These are phyloP conservation scores for Suillus discolor DNA, from an alignment of 768 basidiomycete genomes.

Conservation along the genomic window DNA sequence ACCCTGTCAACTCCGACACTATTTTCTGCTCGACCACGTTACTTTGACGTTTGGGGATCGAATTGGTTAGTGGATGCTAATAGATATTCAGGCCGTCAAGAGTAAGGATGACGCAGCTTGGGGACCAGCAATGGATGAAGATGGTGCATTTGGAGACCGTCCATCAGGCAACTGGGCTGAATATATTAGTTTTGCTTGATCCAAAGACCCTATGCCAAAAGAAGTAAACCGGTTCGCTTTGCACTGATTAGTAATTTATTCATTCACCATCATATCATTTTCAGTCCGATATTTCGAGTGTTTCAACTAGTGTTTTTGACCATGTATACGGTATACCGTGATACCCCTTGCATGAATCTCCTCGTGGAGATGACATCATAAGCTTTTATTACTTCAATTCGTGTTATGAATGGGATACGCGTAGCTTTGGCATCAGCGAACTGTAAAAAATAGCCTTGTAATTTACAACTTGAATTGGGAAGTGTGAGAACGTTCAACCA, in stretches of 20 bases:
- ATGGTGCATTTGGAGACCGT: conserved; percentile 18
- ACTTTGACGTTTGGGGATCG: neutral
- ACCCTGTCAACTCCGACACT: neutral
- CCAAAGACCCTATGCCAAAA: too few relatives aligned
- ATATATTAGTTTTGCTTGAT: conserved; percentile 22
- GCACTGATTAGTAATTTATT: neutral
- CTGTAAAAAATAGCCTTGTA: too few relatives aligned
- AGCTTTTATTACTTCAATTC: too few relatives aligned
- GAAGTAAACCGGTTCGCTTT: neutral
- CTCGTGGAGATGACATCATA: neutral
- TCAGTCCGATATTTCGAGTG: neutral
- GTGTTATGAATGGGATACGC: too few relatives aligned
- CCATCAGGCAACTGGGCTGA: conserved; percentile 26
- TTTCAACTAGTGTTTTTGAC: neutral
- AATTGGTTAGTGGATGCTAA: neutral
- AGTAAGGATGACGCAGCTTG: conserved; percentile 30
- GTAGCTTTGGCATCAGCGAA: too few relatives aligned
- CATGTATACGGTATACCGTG: neutral
- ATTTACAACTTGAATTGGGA: too few relatives aligned
- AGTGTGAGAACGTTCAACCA: too few relatives aligned
- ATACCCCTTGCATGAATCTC: neutral
- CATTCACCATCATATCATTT: too few relatives aligned
- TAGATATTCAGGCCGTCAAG: conserved; percentile 28
- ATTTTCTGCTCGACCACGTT: neutral
- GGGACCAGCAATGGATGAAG: conserved; percentile 30